Evolutionary conservation across 1,139 yeast species (phyloP), one percentile per base, ranked within the genome.

Genomic region (Lodderomyces margitis): DNA sequence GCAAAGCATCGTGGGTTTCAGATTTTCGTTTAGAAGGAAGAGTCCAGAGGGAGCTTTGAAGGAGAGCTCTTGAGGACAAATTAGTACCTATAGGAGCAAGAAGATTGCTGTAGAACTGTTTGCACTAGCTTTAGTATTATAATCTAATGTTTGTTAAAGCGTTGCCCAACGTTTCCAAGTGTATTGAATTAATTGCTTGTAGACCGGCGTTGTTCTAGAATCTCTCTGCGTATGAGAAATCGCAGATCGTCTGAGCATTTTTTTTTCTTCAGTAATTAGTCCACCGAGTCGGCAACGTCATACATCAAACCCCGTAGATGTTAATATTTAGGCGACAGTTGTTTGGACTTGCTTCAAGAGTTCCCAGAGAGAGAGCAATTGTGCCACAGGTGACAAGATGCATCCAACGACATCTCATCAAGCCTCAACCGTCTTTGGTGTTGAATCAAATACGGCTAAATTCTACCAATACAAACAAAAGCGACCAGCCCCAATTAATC

Each of bases 1-100:
- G 47, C 48, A 3, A 23, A 41, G 25, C 25, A 37, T 19, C 39
- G 39, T 12, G 17, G 23, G 15, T 39, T 42, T 21, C 30, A 24
- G 21, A 31, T 45, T 21, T 15, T 43, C 2, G 17, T 31, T 12
- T 37, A 28, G 19, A 15, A 10, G 12, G 16, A 16, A 5, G 30
- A n/a, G n/a, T n/a, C n/a, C n/a, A n/a, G n/a, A n/a, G n/a, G n/a
- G n/a, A n/a, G n/a, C n/a, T n/a, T n/a, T n/a, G n/a, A n/a, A n/a
- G n/a, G n/a, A n/a, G n/a, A n/a, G n/a, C n/a, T n/a, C n/a, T n/a
- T n/a, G n/a, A n/a, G n/a, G n/a, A n/a, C n/a, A n/a, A n/a, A n/a
- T n/a, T n/a, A n/a, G n/a, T n/a, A n/a, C n/a, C n/a, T n/a, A n/a
- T n/a, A n/a, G n/a, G n/a, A n/a, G n/a, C n/a, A n/a, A n/a, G n/a